Evolutionary conservation across 345 rosid genomes (phyloP).

Genomic region (Turritis glabra): DNA sequence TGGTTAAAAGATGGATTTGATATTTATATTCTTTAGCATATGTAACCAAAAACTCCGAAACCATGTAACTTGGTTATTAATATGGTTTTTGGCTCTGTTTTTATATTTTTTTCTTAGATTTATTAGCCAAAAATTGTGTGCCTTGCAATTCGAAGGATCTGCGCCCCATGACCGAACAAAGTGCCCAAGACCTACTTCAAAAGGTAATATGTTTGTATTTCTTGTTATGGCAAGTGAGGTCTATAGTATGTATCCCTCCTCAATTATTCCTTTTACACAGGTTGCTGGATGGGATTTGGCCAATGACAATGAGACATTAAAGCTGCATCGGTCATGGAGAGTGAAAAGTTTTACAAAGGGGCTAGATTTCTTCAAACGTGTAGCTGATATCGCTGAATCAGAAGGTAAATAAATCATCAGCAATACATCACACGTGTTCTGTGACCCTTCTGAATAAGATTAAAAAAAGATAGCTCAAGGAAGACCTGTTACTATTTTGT

Average conservation of each 20-base stretch:
- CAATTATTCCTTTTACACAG: constrained; percentile 35
- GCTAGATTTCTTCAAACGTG: constrained; percentile 72
- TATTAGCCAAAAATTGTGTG: constrained; percentile 75
- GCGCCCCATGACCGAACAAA: constrained; percentile 76
- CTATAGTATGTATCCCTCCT: background rate
- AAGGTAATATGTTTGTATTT: constrained; percentile 50
- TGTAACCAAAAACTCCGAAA: constrained; percentile 2
- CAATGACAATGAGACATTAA: constrained; percentile 65
- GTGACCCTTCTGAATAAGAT: background rate
- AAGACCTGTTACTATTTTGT: background rate
- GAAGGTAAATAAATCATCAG: constrained; percentile 53
- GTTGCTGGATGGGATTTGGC: constrained; percentile 80
- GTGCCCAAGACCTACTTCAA: constrained; percentile 56
- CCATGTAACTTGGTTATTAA: constrained; percentile 11
- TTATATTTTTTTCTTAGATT: constrained; percentile 48
- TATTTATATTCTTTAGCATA: background rate
- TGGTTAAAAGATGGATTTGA: background rate
- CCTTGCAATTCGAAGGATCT: constrained; percentile 87
- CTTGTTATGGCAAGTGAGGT: background rate
- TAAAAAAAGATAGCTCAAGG: background rate
- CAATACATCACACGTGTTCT: background rate
- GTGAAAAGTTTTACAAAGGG: constrained; percentile 85
- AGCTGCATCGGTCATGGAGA: constrained; percentile 70
- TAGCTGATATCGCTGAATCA: constrained; percentile 80
- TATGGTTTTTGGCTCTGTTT: background rate